Evolutionary conservation across 2,329 filamentous ascomycete species (phyloP).

Genomic region (Cladophialophora exuberans): DNA sequence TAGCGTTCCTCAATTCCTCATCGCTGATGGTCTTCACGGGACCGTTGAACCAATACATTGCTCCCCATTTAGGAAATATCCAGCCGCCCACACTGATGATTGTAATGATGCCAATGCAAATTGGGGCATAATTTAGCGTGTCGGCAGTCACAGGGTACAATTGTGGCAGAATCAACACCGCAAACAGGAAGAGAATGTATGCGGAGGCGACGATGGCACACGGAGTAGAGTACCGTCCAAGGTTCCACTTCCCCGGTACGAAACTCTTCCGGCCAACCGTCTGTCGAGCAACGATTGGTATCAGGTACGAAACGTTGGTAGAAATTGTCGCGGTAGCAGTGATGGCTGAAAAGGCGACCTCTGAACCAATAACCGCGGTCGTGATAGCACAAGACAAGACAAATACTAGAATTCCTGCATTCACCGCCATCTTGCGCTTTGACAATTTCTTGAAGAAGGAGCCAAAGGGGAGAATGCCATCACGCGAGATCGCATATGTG

Average conservation of each 20-base stretch:
- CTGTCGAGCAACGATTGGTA: constrained; percentile 45
- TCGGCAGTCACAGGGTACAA: constrained; percentile 42
- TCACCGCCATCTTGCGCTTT: constrained; percentile 41
- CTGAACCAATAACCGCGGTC: constrained; percentile 42
- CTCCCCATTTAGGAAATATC: constrained; percentile 42
- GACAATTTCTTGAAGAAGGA: constrained; percentile 41
- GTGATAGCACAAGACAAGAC: constrained; percentile 40
- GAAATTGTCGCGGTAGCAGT: constrained; percentile 45
- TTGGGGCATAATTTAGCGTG: constrained; percentile 46
- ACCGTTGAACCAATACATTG: constrained; percentile 43
- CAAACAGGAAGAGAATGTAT: constrained; percentile 43
- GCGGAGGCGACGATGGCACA: constrained; percentile 37
- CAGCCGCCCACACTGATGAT: constrained; percentile 42
- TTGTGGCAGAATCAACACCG: constrained; percentile 44
- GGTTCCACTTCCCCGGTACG: constrained; percentile 41
- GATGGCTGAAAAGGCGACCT: constrained; percentile 44
- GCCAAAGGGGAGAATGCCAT: constrained; percentile 44
- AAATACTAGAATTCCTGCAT: constrained; percentile 41
- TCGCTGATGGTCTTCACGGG: constrained; percentile 43
- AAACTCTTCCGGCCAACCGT: constrained; percentile 42
- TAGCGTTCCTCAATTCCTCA: constrained; percentile 28
- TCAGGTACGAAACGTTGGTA: constrained; percentile 45
- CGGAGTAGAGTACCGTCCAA: constrained; percentile 36
- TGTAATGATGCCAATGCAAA: constrained; percentile 44
- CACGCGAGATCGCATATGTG: constrained; percentile 46